Percentiles rank a stretch among this genome's conserved stretches.
These are phyloP conservation scores for Schoenoplectus tabernaemontani DNA, from an alignment of 202 grass and related monocot species.

Conservation along the genomic window DNA sequence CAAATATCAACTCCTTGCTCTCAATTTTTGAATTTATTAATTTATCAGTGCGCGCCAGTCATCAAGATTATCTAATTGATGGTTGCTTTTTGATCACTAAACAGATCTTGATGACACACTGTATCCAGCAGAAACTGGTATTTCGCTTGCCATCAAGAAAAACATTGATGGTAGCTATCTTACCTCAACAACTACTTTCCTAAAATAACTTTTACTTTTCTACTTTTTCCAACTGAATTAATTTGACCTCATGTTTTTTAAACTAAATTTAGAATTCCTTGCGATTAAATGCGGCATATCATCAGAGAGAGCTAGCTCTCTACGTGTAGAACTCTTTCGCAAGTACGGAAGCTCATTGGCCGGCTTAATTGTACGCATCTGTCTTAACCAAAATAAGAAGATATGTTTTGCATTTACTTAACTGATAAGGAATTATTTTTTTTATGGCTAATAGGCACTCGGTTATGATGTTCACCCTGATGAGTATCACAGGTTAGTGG, in stretches of 20 bases:
- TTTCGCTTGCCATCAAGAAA: constrained; percentile 38
- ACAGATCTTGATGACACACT: constrained; percentile 92
- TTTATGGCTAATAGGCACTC: constrained; percentile 41
- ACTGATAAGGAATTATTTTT: neutral
- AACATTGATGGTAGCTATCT: constrained; percentile 64
- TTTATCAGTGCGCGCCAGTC: neutral
- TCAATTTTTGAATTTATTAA: no score
- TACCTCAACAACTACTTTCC: neutral
- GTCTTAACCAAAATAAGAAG: neutral
- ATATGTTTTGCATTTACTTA: neutral
- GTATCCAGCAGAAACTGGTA: constrained; percentile 60
- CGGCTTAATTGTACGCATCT: constrained; percentile 57
- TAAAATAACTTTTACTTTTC: neutral
- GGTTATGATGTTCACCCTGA: constrained; percentile 82
- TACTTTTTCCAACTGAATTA: neutral
- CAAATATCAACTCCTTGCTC: neutral
- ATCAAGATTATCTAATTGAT: neutral
- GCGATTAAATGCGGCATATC: constrained; percentile 40
- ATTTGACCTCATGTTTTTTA: neutral
- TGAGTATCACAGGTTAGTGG: constrained; percentile 85
- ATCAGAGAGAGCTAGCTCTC: constrained; percentile 37
- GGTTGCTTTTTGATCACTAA: neutral
- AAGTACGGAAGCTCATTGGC: constrained; percentile 81
- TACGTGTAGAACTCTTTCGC: constrained; percentile 81
- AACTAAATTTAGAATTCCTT: constrained; percentile 49